Base-by-base conservation (phyloP, 306 rosid genomes). In the Cucumis melo region DNA sequence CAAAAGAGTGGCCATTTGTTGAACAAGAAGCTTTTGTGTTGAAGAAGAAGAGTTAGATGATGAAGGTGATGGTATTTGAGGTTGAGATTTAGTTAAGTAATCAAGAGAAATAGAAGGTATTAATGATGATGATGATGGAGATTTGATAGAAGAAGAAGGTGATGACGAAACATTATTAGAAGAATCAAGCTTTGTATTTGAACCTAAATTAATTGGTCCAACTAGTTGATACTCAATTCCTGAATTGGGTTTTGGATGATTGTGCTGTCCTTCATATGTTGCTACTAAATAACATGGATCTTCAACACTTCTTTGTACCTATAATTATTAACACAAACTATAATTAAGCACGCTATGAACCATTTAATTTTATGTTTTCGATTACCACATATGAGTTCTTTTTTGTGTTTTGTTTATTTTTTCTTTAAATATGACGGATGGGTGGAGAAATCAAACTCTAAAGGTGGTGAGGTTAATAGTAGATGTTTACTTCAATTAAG, bases 1-100 rank as follows among this genome's bases (percentile, higher is more conserved):
- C 88, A 93, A 82, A 67, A 92, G 85, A 62, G 86, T 83, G 74
- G 93, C 92, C 97, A 93, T 89, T 81, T 88, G 90, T 82, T 85
- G 89, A 79, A 81, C 87, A 82, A 93, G 56, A 24, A 83, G 59
- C 4, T 82, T 86, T 50, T 83, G 55, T 2, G 21, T 36, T 39
- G 77, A 9, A 20, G 74, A 13, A 6, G 57, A 0, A 20, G 77
- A 8, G 2, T 27, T 27, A 50, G 55, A 3, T 7, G 57, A 53
- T 16, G 58, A 13, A 48, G 8, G 1, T 50, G 54, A 16, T 2
- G 59, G 60, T 9, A 42, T 57, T 57, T 75, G 55, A 23, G 19
- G 15, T n/a, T 36, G 48, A 5, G 74, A 50, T 21, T 77, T 50
- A 12, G 58, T 32, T 48, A 88, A 73, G 17, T 48, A 6, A 86